Base-by-base conservation (phyloP, 495 filamentous ascomycete species). In the Barbatosphaeria neglecta region DNA sequence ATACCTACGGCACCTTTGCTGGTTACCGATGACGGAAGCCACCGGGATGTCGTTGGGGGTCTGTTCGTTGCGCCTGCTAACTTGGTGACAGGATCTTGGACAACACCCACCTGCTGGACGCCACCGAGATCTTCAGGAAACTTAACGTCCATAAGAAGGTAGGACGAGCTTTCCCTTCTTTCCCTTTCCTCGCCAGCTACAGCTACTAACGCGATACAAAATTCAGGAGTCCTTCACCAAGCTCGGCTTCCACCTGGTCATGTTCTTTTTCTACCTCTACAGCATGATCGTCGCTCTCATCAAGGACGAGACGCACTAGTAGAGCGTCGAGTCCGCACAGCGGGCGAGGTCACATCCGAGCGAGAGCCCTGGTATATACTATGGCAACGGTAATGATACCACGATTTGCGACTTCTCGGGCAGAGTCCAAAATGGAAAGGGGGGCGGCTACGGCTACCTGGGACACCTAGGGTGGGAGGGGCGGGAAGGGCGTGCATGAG, bases 241-340 rank as follows among this genome's bases (percentile, higher is more conserved):
- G 69, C 86, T 99, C 31, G 93, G 90, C 48, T 97, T 99, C 79
- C 92, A 97, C 66, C 81, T 99, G 33, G 63, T 97, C 70, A 93
- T 99, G 85, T 99, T 99, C 78, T 99, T 99, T 78, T 99, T 96
- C 80, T 99, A 99, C 71, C 81, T 99, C 22, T 99, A 97, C 81
- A 90, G 80, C 71, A 99, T 99, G 93, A 99, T 99, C 49, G 92
- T 96, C 44, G 90, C 90, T 49, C 73, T 97, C 45, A 99, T 99
- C 75, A 81, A 83, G 56, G 93, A 99, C 63, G 92, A 98, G 68
- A 80, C 86, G 39, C 74, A 90, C 67, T 95, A 78, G n/a, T n/a
- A n/a, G n/a, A n/a, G n/a, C n/a, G n/a, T n/a, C n/a, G n/a, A n/a
- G n/a, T n/a, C n/a, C n/a, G n/a, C n/a, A n/a, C n/a, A 73, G 51